Evolutionary conservation across 1,284 basidiomycete species (phyloP), one percentile per base, ranked within the genome.

Genomic region (Sanghuangporus baumii): DNA sequence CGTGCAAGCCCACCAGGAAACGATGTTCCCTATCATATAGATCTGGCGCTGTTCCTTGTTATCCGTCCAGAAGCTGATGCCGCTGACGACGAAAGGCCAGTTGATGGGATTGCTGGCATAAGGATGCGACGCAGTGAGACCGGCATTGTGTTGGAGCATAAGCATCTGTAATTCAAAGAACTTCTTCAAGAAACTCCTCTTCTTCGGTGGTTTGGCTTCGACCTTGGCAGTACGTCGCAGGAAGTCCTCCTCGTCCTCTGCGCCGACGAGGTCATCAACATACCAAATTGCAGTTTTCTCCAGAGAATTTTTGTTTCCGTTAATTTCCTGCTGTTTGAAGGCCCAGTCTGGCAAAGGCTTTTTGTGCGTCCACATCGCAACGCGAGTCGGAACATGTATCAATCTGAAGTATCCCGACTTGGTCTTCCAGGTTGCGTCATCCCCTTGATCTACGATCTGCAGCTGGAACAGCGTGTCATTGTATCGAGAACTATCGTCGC

Each of bases 1-100:
- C 26, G 94, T 87, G 74, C 91, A 92, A 8, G 89, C 82, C 95
- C 96, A 99, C 96, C 96, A 99, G 23, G 92, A 91, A 67, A 95
- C 75, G 48, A 96, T 75, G 74, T 99, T 99, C 38, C 97, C 97
- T 68, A 96, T 90, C 69, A 99, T 82, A 77, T 98, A 98, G 61
- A 99, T 94, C 76, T 99, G 97, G 75, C 93, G 88, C 71, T 92
- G 87, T 16, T 81, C 80, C 12, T 89, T 86, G 66, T 82, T 88
- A 69, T 93, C 81, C 1, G 96, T 98, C 97, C 97, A 99, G 83
- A 99, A 99, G 70, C 92, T 95, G 75, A 99, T 98, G 57, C 97
- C 97, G 66, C 82, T 91, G 38, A 98, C 77, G 55, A 96, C 82
- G 85, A 99, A 98, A 1, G 97, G 97, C 97, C 97, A 99, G 73